phyloP scores from a whole-genome alignment of 345 rosid species.

The Salix koriyanagi region DNA sequence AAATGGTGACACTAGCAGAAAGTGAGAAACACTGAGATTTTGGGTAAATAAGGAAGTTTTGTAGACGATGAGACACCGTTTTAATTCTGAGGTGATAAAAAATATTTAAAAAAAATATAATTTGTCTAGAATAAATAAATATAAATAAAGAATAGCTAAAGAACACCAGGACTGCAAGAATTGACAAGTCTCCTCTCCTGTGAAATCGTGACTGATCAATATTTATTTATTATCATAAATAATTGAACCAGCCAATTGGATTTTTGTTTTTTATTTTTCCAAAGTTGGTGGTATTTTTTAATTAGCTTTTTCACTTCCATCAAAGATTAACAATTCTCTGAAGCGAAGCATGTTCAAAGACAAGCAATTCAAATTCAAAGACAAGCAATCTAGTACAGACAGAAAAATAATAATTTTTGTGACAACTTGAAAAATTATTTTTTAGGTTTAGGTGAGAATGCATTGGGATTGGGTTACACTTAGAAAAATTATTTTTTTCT shows the following conservation, averaged over 20 bases:
- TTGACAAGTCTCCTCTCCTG: slow-evolving; percentile 6
- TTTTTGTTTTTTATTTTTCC: background rate
- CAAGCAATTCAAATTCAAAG: background rate
- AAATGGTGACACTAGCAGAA: slow-evolving; percentile 24
- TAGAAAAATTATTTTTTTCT: background rate
- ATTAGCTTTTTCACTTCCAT: background rate
- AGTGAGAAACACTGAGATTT: background rate
- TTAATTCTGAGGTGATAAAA: background rate
- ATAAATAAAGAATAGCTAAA: background rate
- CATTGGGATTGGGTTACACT: too few species aligned
- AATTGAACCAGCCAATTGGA: background rate
- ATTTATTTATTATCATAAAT: background rate
- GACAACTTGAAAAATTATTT: too few species aligned
- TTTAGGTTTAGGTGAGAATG: too few species aligned
- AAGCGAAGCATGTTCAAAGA: background rate
- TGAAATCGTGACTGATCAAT: background rate
- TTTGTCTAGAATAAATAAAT: too few species aligned
- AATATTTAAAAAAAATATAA: too few species aligned
- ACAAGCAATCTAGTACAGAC: background rate
- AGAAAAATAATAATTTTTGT: too few species aligned
- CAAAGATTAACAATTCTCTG: background rate
- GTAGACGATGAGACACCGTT: slow-evolving; percentile 19
- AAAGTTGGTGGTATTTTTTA: background rate
- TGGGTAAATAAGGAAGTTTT: background rate
- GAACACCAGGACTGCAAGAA: background rate